phyloP scores from a whole-genome alignment of 2,329 filamentous ascomycete genomes.

The Fusarium sp. region DNA sequence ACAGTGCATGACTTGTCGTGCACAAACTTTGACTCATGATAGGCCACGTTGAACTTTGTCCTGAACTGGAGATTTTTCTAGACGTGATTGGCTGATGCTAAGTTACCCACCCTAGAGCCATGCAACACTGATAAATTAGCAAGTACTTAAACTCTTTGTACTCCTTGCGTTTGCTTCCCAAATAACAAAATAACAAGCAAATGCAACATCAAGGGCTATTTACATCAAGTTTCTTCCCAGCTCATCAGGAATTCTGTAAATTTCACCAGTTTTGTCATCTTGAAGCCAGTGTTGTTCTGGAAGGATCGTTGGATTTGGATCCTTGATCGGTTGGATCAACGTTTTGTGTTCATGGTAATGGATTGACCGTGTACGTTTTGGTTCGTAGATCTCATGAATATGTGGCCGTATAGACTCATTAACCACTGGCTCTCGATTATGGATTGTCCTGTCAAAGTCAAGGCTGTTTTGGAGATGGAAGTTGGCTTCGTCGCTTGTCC shows the following conservation, averaged over 20 bases:
- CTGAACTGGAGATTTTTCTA: constrained; percentile 17
- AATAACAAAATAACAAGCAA: too few relatives aligned
- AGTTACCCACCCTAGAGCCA: constrained; percentile 11
- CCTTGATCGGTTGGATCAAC: constrained; percentile 44
- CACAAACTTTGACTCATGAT: constrained; percentile 9
- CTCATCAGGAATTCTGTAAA: constrained; percentile 46
- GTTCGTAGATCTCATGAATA: constrained; percentile 41
- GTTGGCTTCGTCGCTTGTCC: constrained; percentile 10
- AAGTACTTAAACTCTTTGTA: neutral
- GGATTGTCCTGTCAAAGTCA: constrained; percentile 41
- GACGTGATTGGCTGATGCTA: neutral
- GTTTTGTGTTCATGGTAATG: constrained; percentile 44
- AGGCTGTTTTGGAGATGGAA: constrained; percentile 34
- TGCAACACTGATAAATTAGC: neutral
- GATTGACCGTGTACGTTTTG: constrained; percentile 41
- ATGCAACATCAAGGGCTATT: neutral
- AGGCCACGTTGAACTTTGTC: constrained; percentile 19
- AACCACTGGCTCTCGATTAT: constrained; percentile 30
- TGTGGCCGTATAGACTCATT: constrained; percentile 40
- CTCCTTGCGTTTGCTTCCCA: constrained; percentile 14
- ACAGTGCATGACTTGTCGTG: neutral
- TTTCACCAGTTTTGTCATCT: constrained; percentile 45
- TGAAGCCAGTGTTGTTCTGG: constrained; percentile 43
- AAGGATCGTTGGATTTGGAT: constrained; percentile 40
- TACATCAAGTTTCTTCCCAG: constrained; percentile 35